A percentile compares a stretch with the other conserved stretches of the same genome.
phyloP scores from a whole-genome alignment of 495 filamentous ascomycete species.

The Hypoxylon crocopeplum region DNA sequence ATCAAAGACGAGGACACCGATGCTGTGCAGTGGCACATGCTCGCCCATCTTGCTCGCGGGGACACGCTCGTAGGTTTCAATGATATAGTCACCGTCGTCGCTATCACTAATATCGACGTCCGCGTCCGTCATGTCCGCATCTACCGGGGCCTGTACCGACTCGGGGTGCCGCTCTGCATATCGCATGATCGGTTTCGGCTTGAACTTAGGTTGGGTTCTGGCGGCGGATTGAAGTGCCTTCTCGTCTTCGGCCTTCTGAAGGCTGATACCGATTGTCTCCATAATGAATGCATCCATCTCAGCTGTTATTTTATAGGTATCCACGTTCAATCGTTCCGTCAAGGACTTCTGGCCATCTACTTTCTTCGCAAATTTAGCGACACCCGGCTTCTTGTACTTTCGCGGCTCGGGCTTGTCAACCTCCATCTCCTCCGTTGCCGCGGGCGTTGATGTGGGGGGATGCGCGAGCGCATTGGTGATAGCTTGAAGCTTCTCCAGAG shows the following conservation, averaged over 20 bases:
- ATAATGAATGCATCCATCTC: slow-evolving; percentile 56
- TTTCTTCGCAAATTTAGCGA: slow-evolving; percentile 29
- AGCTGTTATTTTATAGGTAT: too few species aligned
- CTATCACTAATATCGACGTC: slow-evolving; percentile 44
- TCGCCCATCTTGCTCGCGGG: slow-evolving; percentile 53
- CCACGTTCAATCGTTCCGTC: slow-evolving; percentile 48
- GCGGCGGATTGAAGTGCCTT: slow-evolving; percentile 24
- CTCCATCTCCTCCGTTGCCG: slow-evolving; percentile 26
- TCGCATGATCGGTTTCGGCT: slow-evolving; percentile 54
- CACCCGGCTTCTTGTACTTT: slow-evolving; percentile 41
- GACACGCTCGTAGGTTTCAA: slow-evolving; percentile 61
- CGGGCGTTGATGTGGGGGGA: not conserved
- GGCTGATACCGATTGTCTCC: slow-evolving; percentile 53
- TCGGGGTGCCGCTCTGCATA: slow-evolving; percentile 59
- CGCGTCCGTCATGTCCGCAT: slow-evolving; percentile 38
- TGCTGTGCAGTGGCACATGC: slow-evolving; percentile 44
- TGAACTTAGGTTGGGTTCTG: slow-evolving; percentile 41
- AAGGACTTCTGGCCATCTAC: slow-evolving; percentile 34
- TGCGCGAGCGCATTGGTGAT: slow-evolving; percentile 7
- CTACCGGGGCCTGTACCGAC: slow-evolving; percentile 21
- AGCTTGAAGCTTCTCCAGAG: slow-evolving; percentile 25
- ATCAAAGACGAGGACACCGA: slow-evolving; percentile 60
- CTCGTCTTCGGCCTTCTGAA: slow-evolving; percentile 46
- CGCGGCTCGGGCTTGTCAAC: slow-evolving; percentile 28
- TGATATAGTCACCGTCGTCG: slow-evolving; percentile 58